A percentile compares a stretch with the other conserved stretches of the same genome.
phyloP scores from a whole-genome alignment of 768 basidiomycete species.

The Russula sp. region DNA sequence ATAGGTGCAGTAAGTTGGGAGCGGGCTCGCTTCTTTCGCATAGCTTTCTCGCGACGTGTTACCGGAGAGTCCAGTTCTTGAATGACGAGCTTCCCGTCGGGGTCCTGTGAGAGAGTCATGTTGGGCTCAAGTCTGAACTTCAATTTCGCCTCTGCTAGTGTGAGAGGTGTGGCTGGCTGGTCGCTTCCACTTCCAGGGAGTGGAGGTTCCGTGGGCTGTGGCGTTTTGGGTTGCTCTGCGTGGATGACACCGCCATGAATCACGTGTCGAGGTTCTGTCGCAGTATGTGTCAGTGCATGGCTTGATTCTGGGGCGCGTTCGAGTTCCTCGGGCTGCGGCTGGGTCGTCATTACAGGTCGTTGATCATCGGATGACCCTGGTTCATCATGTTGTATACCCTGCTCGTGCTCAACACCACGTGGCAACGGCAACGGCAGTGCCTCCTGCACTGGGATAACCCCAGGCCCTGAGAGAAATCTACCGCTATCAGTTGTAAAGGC shows the following conservation, averaged over 20 bases:
- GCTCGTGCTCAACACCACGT: background rate
- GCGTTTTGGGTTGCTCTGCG: background rate
- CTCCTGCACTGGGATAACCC: conserved; percentile 13
- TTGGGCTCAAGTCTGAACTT: conserved; percentile 14
- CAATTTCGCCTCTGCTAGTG: conserved; percentile 9
- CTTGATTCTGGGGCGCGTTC: background rate
- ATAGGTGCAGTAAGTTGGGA: conserved; percentile 19
- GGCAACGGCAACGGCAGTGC: background rate
- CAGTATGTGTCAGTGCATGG: background rate
- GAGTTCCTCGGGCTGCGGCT: background rate
- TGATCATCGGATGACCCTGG: background rate
- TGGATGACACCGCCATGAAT: background rate
- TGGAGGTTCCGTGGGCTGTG: background rate
- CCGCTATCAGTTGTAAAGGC: background rate
- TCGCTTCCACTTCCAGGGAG: background rate
- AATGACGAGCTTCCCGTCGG: conserved; percentile 53
- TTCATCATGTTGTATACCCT: background rate
- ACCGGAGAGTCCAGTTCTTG: conserved; percentile 70
- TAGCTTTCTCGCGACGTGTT: conserved; percentile 53
- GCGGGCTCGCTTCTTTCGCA: conserved; percentile 35
- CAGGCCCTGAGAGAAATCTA: conserved; percentile 14
- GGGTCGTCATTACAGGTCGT: background rate
- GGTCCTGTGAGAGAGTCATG: conserved; percentile 28
- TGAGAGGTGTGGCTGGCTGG: background rate
- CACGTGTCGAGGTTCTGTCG: background rate